A percentile compares a stretch with the other conserved stretches of the same genome.
Evolutionary conservation across 2,329 filamentous ascomycete genomes (phyloP).

Genomic region (Diaporthe sp.): DNA sequence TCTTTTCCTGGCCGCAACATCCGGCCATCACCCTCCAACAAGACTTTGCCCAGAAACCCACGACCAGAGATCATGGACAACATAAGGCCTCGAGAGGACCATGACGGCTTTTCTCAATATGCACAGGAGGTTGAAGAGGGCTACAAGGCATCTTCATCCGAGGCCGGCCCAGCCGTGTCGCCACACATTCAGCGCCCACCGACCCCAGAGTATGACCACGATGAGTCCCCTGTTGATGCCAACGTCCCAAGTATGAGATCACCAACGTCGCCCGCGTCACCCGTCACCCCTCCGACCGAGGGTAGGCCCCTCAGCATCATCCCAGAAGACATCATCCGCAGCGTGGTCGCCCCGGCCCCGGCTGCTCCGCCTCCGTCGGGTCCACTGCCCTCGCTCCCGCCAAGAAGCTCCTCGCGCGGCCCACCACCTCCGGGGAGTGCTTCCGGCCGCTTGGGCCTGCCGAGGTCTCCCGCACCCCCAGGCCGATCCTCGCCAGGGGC

Average conservation of each 20-base stretch:
- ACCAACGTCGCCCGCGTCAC: slow-evolving; percentile 61
- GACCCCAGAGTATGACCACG: slow-evolving; percentile 63
- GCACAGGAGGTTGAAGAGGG: slow-evolving; percentile 39
- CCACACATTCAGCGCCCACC: slow-evolving; percentile 54
- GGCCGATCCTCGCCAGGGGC: neutral
- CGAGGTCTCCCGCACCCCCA: slow-evolving; percentile 19
- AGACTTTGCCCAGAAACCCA: slow-evolving; percentile 32
- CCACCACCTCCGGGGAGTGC: slow-evolving; percentile 15
- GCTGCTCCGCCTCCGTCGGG: slow-evolving; percentile 20
- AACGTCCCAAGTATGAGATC: slow-evolving; percentile 50
- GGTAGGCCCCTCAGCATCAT: slow-evolving; percentile 37
- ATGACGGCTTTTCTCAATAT: slow-evolving; percentile 37
- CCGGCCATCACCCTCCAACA: slow-evolving; percentile 46
- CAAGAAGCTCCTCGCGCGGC: slow-evolving; percentile 11
- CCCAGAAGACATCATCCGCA: slow-evolving; percentile 29
- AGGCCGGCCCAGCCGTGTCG: slow-evolving; percentile 28
- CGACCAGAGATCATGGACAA: slow-evolving; percentile 45
- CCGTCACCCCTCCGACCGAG: slow-evolving; percentile 53
- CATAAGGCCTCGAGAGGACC: slow-evolving; percentile 24
- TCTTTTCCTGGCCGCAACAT: slow-evolving; percentile 49
- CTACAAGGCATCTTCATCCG: slow-evolving; percentile 33
- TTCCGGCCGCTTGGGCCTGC: neutral
- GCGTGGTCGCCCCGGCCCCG: neutral
- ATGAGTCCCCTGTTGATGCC: slow-evolving; percentile 44
- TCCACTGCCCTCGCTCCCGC: slow-evolving; percentile 26